phyloP scores from a whole-genome alignment of 352 stramenopile species.

The Phytophthora melonis region DNA sequence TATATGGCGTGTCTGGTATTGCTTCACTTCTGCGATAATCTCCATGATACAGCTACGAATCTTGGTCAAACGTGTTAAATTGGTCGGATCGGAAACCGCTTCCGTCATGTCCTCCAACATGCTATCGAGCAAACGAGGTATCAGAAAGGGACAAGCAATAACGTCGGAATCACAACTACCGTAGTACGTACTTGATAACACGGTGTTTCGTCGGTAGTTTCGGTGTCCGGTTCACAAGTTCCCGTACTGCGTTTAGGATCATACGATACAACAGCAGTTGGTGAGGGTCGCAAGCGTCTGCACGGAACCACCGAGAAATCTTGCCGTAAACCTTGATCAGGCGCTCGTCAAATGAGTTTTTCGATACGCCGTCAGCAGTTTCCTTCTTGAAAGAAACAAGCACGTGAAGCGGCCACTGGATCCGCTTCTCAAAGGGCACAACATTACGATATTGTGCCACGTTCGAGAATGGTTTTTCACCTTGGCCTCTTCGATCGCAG shows the following conservation, averaged over 20 bases:
- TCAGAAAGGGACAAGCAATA: background rate
- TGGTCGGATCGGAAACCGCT: background rate
- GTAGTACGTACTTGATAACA: slow-evolving; percentile 10
- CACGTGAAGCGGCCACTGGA: background rate
- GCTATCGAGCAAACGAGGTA: background rate
- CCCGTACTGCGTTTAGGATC: slow-evolving; percentile 6
- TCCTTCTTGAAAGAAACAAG: slow-evolving; percentile 23
- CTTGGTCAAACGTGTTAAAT: background rate
- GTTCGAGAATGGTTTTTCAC: background rate
- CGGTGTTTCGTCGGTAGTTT: background rate
- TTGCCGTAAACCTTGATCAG: slow-evolving; percentile 1
- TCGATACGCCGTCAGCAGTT: background rate
- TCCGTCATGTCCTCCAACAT: background rate
- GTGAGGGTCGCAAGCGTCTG: background rate
- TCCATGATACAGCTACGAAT: background rate
- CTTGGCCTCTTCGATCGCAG: background rate
- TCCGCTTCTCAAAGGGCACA: background rate
- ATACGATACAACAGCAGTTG: slow-evolving; percentile 10
- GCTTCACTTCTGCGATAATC: background rate
- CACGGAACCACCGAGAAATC: slow-evolving; percentile 7
- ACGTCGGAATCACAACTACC: background rate
- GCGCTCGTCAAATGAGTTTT: background rate
- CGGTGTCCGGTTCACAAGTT: background rate
- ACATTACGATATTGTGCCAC: background rate
- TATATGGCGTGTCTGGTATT: background rate